Percentiles rank a stretch among this genome's conserved stretches.
These are phyloP conservation scores for Phytophthora rubi DNA, from an alignment of 352 stramenopile species.

Conservation along the genomic window DNA sequence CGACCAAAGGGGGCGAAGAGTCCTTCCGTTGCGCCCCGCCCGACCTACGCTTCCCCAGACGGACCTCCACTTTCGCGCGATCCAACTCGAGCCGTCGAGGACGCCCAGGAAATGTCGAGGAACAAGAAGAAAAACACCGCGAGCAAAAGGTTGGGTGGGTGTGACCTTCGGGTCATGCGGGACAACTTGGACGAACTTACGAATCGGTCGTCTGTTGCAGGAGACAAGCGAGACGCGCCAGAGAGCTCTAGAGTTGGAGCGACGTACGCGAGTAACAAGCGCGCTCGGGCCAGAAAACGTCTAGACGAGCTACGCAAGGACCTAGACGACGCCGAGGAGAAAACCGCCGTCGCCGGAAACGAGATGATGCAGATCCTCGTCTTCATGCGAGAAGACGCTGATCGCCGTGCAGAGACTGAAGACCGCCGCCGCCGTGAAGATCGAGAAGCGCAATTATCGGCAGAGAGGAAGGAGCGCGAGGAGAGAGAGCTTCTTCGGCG, in stretches of 20 bases:
- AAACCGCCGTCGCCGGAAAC: neutral
- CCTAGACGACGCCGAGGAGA: neutral
- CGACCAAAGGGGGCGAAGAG: neutral
- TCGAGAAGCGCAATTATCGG: neutral
- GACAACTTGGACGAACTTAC: neutral
- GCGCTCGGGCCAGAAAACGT: neutral
- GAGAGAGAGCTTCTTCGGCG: neutral
- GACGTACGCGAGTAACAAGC: neutral
- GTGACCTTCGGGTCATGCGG: neutral
- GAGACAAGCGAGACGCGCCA: neutral
- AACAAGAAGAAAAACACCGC: neutral
- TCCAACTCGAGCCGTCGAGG: neutral
- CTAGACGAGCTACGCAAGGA: neutral
- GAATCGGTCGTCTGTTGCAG: neutral
- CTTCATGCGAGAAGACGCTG: neutral
- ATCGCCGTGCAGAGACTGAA: neutral
- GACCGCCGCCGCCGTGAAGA: neutral
- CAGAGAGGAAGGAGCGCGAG: neutral
- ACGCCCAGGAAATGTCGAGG: neutral
- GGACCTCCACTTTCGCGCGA: neutral
- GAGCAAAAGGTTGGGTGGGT: neutral
- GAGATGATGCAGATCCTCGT: constrained; percentile 3
- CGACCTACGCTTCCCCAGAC: neutral
- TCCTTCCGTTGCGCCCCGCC: neutral
- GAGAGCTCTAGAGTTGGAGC: neutral